Conservation (phyloP, 164 flowering plant species). For the Umbellularia californica region DNA sequence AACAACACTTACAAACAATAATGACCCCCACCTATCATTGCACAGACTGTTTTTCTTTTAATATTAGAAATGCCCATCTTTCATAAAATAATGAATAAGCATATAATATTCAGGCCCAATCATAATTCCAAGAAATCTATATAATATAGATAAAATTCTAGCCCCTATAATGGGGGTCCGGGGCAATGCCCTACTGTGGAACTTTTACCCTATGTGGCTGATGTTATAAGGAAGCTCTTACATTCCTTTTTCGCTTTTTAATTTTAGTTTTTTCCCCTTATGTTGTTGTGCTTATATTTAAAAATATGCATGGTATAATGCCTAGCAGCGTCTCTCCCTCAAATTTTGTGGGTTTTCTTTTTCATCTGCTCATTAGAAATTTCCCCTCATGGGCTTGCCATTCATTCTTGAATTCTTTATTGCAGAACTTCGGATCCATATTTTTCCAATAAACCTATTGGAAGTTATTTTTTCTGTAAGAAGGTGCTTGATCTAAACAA, state of each 20-base stretch:
- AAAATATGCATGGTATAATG: neutral
- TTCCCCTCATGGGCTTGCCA: neutral
- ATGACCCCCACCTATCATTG: too few species aligned
- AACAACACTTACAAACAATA: too few species aligned
- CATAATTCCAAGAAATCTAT: too few species aligned
- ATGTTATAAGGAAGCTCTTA: neutral
- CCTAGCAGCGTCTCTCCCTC: neutral
- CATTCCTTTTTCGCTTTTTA: neutral
- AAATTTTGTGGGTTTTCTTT: neutral
- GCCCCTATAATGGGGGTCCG: too few species aligned
- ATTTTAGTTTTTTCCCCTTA: neutral
- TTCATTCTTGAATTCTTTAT: slow-evolving; percentile 15
- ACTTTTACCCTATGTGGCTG: neutral
- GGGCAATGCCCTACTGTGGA: neutral
- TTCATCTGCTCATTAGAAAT: neutral
- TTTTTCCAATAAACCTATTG: slow-evolving; percentile 29
- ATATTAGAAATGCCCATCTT: too few species aligned
- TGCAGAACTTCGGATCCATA: slow-evolving; percentile 59
- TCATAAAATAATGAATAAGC: too few species aligned
- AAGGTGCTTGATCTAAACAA: slow-evolving; percentile 29
- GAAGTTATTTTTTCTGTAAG: slow-evolving; percentile 27
- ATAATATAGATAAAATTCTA: too few species aligned
- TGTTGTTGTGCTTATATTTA: neutral
- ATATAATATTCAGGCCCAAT: too few species aligned
- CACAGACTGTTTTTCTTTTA: too few species aligned